Evolutionary conservation across 2,329 filamentous ascomycete species (phyloP), one percentile per base, ranked within the genome.

Genomic region (Pseudogymnoascus sp.): DNA sequence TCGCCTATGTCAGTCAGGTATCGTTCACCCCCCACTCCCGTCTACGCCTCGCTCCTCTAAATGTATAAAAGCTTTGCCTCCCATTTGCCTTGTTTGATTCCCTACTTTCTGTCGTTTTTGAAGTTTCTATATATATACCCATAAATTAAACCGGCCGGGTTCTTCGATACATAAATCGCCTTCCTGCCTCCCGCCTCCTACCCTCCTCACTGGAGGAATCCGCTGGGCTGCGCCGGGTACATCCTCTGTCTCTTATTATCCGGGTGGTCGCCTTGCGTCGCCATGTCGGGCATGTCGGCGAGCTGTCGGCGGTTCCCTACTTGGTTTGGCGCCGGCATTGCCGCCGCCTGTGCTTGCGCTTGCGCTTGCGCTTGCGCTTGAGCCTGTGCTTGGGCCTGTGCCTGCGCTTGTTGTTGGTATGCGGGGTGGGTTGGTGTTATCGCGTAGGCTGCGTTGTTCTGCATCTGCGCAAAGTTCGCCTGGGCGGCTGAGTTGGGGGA

Each of bases 221-320:
- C 61, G 9, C 67, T 65, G 28, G 61, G 57, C 37, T 37, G 64
- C 7, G 66, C 64, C 22, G 65, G 63, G 62, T 69, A 72, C 63
- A 71, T 68, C 57, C 70, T 65, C 50, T 72, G 71, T 30, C 70
- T 62, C 61, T 72, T 73, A 18, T 72, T 73, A 18, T 71, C 68
- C 2, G 67, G 58, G 62, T 70, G 67, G 4, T 69, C 67, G 38
- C 71, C 68, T 25, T 64, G 59, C 12, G 43, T 54, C 5, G 43
- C 43, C 43, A 54, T 54, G 43, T 54, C 43, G 43, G 43, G 43
- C 25, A 54, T 54, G 25, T 54, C 43, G 43, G 43, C 43, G n/a
- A 54, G 28, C 25, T 54, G 43, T 12, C 43, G 16, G 8, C 43
- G 43, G 28, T 54, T 54, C 25, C 43, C 43, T 30, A 54, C 43